A percentile compares a stretch with the other conserved stretches of the same genome.
These are phyloP conservation scores for Paraglomus brasilianum DNA, from an alignment of 192 early-diverging fungal genomes.

Conservation along the genomic window DNA sequence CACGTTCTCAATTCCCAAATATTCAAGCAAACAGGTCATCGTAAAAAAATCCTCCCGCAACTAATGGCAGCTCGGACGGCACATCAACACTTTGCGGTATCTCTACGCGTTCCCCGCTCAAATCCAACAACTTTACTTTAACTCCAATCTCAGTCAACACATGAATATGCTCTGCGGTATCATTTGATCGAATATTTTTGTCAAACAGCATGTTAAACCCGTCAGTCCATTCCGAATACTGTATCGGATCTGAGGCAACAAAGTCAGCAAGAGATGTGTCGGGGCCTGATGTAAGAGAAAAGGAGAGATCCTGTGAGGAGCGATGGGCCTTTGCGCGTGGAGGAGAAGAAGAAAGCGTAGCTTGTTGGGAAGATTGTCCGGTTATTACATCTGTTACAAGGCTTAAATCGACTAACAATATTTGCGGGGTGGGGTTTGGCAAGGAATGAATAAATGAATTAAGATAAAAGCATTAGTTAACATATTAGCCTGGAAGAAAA, in stretches of 20 bases:
- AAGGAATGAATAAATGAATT: not conserved
- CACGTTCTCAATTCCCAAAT: not conserved
- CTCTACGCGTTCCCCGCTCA: slow-evolving; percentile 64
- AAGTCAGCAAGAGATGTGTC: slow-evolving; percentile 56
- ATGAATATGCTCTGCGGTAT: slow-evolving; percentile 64
- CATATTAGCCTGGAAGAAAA: not conserved
- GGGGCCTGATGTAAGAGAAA: slow-evolving; percentile 45
- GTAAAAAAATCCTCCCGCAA: slow-evolving; percentile 27
- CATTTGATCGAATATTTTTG: slow-evolving; percentile 58
- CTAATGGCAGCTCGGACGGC: slow-evolving; percentile 16
- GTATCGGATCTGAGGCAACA: slow-evolving; percentile 40
- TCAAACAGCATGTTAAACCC: slow-evolving; percentile 72
- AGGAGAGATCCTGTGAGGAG: slow-evolving; percentile 24
- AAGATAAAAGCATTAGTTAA: not conserved
- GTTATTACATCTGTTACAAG: slow-evolving; percentile 34
- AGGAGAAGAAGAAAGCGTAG: not conserved
- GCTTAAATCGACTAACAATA: slow-evolving; percentile 38
- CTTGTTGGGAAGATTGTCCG: slow-evolving; percentile 13
- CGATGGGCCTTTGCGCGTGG: not conserved
- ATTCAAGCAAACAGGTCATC: slow-evolving; percentile 29
- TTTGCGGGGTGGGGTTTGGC: not conserved
- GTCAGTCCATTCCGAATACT: slow-evolving; percentile 72
- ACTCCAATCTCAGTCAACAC: slow-evolving; percentile 67
- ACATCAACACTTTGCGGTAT: slow-evolving; percentile 39
- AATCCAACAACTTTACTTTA: slow-evolving; percentile 61